These are phyloP conservation scores for Angomonas deanei DNA, from an alignment of 208 protist genomes.

Conservation along the genomic window DNA sequence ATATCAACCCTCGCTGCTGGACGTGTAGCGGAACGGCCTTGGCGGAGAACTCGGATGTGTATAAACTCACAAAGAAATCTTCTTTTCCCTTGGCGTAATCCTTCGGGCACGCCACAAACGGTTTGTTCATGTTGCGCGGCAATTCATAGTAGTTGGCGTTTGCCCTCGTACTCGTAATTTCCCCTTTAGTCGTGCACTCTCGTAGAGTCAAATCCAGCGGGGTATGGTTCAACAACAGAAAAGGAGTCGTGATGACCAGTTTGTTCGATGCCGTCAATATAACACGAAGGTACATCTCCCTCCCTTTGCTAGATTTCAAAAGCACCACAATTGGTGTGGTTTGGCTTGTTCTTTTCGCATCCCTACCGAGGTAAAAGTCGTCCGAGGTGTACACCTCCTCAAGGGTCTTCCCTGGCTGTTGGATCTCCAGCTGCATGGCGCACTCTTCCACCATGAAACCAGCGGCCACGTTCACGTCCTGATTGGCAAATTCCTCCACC, in stretches of 20 bases:
- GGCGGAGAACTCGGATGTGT: slow-evolving; percentile 25
- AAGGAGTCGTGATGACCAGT: slow-evolving; percentile 57
- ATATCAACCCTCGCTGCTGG: slow-evolving; percentile 65
- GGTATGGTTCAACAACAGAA: slow-evolving; percentile 73
- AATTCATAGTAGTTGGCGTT: slow-evolving; percentile 50
- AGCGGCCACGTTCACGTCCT: background rate
- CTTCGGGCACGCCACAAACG: slow-evolving; percentile 48
- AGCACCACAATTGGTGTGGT: slow-evolving; percentile 4
- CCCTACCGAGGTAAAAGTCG: too few species aligned
- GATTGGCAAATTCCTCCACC: background rate
- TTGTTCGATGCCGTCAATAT: slow-evolving; percentile 14
- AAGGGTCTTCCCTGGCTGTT: slow-evolving; percentile 21
- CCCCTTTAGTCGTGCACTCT: slow-evolving; percentile 48
- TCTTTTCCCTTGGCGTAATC: slow-evolving; percentile 20
- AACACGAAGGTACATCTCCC: slow-evolving; percentile 42
- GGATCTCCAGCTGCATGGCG: slow-evolving; percentile 22
- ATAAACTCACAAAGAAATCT: slow-evolving; percentile 76
- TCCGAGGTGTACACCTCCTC: background rate
- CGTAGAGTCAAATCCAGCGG: slow-evolving; percentile 45
- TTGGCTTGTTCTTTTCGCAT: background rate
- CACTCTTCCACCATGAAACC: background rate
- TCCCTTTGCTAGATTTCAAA: slow-evolving; percentile 21
- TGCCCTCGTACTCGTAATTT: slow-evolving; percentile 18
- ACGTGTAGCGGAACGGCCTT: slow-evolving; percentile 69
- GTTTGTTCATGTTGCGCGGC: slow-evolving; percentile 39